A percentile compares a stretch with the other conserved stretches of the same genome.
phyloP scores from a whole-genome alignment of 495 filamentous ascomycete genomes.

The Sporormia fimetaria region DNA sequence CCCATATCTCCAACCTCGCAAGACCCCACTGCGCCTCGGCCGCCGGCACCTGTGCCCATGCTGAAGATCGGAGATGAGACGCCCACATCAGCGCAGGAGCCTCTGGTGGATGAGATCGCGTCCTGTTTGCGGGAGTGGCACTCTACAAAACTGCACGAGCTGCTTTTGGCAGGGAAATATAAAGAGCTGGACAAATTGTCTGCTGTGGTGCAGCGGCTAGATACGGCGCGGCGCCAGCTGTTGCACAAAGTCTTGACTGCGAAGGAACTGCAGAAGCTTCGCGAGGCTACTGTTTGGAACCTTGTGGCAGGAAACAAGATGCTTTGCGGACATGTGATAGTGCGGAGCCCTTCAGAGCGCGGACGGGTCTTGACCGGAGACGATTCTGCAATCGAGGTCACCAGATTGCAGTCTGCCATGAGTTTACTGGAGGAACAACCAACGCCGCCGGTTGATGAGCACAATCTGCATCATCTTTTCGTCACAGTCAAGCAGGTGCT shows the following conservation, averaged over 20 bases:
- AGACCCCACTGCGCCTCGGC: conserved; percentile 57
- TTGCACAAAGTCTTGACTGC: conserved; percentile 84
- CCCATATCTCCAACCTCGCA: conserved; percentile 32
- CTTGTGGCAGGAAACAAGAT: conserved; percentile 88
- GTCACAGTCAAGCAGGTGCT: conserved; percentile 72
- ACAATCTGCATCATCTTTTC: conserved; percentile 72
- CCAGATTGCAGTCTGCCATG: conserved; percentile 88
- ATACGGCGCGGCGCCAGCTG: conserved; percentile 74
- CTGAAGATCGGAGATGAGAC: conserved; percentile 96
- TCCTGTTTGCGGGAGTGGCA: conserved; percentile 97
- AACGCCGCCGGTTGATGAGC: conserved; percentile 49
- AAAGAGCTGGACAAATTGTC: conserved; percentile 68
- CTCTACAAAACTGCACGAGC: conserved; percentile 86
- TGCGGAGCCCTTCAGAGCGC: conserved; percentile 71
- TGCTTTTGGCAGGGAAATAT: conserved; percentile 77
- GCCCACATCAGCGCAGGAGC: conserved; percentile 74
- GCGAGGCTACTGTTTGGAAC: conserved; percentile 88
- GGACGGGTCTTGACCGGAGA: conserved; percentile 81
- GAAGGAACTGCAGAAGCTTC: conserved; percentile 61
- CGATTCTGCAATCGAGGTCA: conserved; percentile 85
- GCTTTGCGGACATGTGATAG: conserved; percentile 82
- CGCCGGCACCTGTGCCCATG: conserved; percentile 89
- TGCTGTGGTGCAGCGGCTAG: conserved; percentile 63
- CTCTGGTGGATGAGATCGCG: conserved; percentile 92
- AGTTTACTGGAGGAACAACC: conserved; percentile 78